Conservation (phyloP, 768 basidiomycete species). For the Russula foetens region DNA sequence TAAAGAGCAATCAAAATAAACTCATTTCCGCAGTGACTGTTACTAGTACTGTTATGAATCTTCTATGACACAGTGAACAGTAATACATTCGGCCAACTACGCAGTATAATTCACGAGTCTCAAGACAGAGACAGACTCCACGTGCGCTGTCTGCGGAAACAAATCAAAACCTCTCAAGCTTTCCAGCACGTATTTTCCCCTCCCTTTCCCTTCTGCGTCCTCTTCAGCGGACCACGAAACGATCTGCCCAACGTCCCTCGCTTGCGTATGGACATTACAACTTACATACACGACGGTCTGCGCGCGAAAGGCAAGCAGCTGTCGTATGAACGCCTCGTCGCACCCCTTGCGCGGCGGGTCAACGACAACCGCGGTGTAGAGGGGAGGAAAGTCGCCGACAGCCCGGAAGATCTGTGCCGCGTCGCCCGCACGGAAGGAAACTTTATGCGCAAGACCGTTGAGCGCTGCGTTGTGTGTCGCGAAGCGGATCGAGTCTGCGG, state of each 20-base stretch:
- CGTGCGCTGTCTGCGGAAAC: constrained; percentile 73
- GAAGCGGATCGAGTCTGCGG: constrained; percentile 56
- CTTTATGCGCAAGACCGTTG: constrained; percentile 49
- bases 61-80: too few relatives aligned
- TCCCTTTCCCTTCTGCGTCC: constrained; percentile 28
- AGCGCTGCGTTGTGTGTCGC: constrained; percentile 60
- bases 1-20: too few relatives aligned
- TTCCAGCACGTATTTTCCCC: constrained; percentile 62
- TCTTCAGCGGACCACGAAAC: constrained; percentile 35
- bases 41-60: too few relatives aligned
- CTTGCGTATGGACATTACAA: constrained; percentile 93
- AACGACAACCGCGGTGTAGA: constrained; percentile 61
- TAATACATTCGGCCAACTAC: too few relatives aligned
- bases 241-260: constrained; percentile 77
- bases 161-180: constrained; percentile 85
- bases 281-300: constrained; percentile 80
- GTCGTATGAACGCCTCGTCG: constrained; percentile 68
- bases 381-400: constrained; percentile 57
- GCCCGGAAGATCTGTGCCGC: constrained; percentile 77
- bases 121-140: constrained; percentile 39
- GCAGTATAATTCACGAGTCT: constrained; percentile 41
- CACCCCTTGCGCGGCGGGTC: constrained; percentile 96
- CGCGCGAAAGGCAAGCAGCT: constrained; percentile 63
- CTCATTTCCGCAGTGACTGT: too few relatives aligned
- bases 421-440: constrained; percentile 70